Evolutionary conservation across 139 green algal genomes (phyloP).

Genomic region (Pseudopediastrum boryanum): DNA sequence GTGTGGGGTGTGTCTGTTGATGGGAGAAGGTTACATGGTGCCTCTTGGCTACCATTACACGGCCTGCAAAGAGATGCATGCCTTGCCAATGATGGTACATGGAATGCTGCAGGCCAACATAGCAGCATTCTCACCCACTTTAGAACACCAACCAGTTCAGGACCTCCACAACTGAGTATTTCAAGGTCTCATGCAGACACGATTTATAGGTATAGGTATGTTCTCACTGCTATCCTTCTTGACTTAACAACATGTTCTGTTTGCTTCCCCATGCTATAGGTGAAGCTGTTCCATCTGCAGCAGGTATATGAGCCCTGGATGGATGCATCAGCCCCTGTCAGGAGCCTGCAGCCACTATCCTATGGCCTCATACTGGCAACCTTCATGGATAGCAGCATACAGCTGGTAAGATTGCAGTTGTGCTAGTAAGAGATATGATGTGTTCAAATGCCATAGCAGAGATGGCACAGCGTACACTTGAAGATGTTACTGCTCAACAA

Average conservation of each 20-base stretch:
- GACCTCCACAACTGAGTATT: background rate
- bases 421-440: too few species aligned
- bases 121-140: background rate
- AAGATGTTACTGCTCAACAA: background rate
- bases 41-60: too few species aligned
- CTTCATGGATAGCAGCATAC: slow-evolving; percentile 25
- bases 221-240: too few species aligned
- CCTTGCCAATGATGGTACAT: background rate
- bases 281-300: slow-evolving; percentile 11
- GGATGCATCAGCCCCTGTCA: background rate
- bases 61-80: background rate
- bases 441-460: too few species aligned
- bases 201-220: background rate
- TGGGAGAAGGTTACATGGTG: too few species aligned
- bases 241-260: background rate
- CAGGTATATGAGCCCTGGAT: slow-evolving; percentile 18
- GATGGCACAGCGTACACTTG: too few species aligned
- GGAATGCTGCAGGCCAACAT: background rate
- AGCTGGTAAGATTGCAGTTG: slow-evolving; percentile 11
- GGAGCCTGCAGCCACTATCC: background rate
- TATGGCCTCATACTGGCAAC: slow-evolving; percentile 24
- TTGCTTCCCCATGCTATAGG: background rate
- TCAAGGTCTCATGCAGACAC: background rate
- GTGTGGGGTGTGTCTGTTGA: too few species aligned
- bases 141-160: background rate